A percentile compares a stretch with the other conserved stretches of the same genome.
Evolutionary conservation across 2,329 filamentous ascomycete species (phyloP).

Genomic region (Aspergillus ibericus): DNA sequence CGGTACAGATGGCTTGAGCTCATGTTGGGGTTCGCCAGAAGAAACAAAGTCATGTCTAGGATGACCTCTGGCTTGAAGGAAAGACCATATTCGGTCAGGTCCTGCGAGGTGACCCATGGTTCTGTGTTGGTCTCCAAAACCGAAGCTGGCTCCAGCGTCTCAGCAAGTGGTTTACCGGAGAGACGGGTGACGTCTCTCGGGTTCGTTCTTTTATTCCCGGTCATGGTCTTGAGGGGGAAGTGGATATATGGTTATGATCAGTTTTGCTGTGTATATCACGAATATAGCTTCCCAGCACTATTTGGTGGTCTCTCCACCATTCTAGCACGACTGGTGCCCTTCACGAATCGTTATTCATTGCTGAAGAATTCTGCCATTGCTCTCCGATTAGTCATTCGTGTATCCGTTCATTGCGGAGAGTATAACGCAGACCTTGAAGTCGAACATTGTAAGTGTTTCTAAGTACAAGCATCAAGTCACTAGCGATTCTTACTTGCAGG

Average conservation of each 20-base stretch:
- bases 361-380: constrained; percentile 3
- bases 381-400: not conserved
- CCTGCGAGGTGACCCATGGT: constrained; percentile 36
- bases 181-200: constrained; percentile 24
- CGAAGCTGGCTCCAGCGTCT: constrained; percentile 30
- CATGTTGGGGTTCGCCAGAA: constrained; percentile 57
- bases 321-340: not conserved
- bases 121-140: constrained; percentile 19
- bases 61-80: constrained; percentile 33
- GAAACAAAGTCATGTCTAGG: constrained; percentile 52
- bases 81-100: constrained; percentile 28
- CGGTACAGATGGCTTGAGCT: constrained; percentile 60
- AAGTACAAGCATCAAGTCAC: not conserved
- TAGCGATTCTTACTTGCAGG: not conserved
- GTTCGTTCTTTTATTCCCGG: constrained; percentile 19
- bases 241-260: not conserved
- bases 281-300: not conserved
- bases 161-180: constrained; percentile 27
- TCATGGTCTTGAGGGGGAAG: constrained; percentile 12
- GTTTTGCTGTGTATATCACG: not conserved
- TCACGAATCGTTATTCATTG: not conserved
- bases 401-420: not conserved
- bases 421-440: not conserved
- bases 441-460: not conserved
- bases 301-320: not conserved